Evolutionary conservation across 257 asterid species (phyloP), one percentile per base, ranked within the genome.

Genomic region (Solanum lycopersicoides): DNA sequence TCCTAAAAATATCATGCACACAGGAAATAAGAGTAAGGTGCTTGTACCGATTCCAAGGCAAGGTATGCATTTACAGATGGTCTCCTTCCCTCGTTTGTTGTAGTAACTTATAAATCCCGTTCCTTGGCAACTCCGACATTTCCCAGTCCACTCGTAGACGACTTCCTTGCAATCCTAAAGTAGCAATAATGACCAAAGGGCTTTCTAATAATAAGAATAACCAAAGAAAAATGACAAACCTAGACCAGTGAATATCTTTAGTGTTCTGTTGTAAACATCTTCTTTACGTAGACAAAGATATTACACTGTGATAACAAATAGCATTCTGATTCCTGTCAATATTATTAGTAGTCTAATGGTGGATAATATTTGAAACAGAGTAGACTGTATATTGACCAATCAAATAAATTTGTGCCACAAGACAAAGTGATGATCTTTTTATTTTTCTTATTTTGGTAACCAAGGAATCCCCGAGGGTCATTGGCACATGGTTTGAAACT

Each of bases 61-160:
- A 85, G 99, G 99, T 89, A 97, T 95, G 94, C 99, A 97, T 90
- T 95, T 97, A 94, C 99, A 95, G 71, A 93, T 89, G 86, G 93
- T 93, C 89, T 94, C 98, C 90, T 93, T 97, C 88, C 99, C 99
- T 89, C 91, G 93, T 86, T 93, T 97, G 91, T 80, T 94, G 86
- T 93, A 93, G 90, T 95, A 95, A 93, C 98, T 95, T 56, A 93
- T 97, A 14, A 93, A 90, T 83, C 98, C 99, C 20, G 95, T 60
- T 86, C 99, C 99, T 91, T 97, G 99, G 90, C 99, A 97, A 90
- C 99, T 95, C 60, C 95, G 92, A 87, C 99, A 95, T 89, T 94
- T 95, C 47, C 99, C 98, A n/a, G 98, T 95, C 99, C 99, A 95
- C 91, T 97, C 99, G 85, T 95, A 95, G 16, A 97, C 95, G 92